Base-by-base conservation (phyloP, 2,329 filamentous ascomycete genomes). In the Neofusicoccum sp. region DNA sequence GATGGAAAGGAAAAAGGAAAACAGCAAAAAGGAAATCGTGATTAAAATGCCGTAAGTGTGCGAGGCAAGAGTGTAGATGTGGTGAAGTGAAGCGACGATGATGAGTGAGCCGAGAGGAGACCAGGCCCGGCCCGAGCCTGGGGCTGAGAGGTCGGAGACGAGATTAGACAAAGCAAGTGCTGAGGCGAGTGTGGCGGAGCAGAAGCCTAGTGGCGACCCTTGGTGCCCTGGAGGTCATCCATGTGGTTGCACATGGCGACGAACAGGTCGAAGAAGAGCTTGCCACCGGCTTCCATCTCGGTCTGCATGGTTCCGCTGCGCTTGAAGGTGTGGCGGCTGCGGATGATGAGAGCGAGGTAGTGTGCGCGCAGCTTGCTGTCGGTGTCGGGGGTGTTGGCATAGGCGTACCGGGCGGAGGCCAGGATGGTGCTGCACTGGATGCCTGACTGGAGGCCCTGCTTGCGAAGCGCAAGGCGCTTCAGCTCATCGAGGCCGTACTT, bases 251-350 rank as follows among this genome's bases (percentile, higher is more conserved):
- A 92, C 77, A 96, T 86, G 16, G 93, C 91, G 54, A 96, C 93
- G 73, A 96, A 97, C 45, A 96, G 81, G 72, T 96, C 93, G 72
- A 96, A 97, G 79, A 96, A 96, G 62, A 96, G 81, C 70, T 89
- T 89, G 58, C 91, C 91, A 30, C 93, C 93, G 63, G 86, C 85
- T 74, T 89, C 89, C 92, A 97, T 96, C 79, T 96, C 92, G 67
- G 90, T 85, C 77, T 96, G 93, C 92, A 96, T 96, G 3, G 92
- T 96, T 59, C 92, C 91, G 75, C 91, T 96, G 60, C 91, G 84
- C 82, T 96, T 96, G 78, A 97, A 96, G 2, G 91, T 96, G 71
- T 85, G 84, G 66, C 93, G 86, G 68, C 89, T 91, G 65, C 92
- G 87, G 72, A 96, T 96, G 76, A 96, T 96, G 71, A 96, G 86